Base-by-base conservation (phyloP, 768 basidiomycete genomes). In the Rhizopogon salebrosus region DNA sequence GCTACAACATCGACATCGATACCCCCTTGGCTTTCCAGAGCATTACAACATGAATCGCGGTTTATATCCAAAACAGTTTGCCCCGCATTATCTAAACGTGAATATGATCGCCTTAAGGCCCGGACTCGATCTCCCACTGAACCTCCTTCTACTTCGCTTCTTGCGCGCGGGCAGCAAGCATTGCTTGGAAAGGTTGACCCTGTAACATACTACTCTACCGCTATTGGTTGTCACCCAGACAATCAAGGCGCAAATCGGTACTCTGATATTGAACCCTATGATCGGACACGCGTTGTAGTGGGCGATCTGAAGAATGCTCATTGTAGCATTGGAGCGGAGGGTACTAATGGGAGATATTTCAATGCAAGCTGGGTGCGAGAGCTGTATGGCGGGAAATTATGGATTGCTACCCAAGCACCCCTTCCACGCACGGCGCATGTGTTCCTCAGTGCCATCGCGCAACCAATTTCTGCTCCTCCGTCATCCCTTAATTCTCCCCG, bases 361-460 rank as follows among this genome's bases (percentile, higher is more conserved):
- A 93, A 95, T 60, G 92, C 87, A 13, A 90, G 80, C 61, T 93
- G 91, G 87, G 84, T 93, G n/a, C 73, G 78, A 41, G 92, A 94
- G 63, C 69, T 75, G 24, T 78, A 72, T 46, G 88, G 92, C 6
- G 77, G 76, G 29, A 87, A 83, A 61, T 84, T 81, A 81, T 92
- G 90, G 87, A 87, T 94, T 53, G 89, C 90, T 3, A 79, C 89
- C 0, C 92, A 94, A 63, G 92, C 92, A 0, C 90, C 92, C 0
- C 69, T 92, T 31, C 80, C 77, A 4, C 64, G 72, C 43, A 89
- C 91, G 0, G 75, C 79, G 0, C 87, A 93, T 61, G 72, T 88
- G 4, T 92, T 92, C 67, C 80, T 95, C 63, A 87, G 81, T 57
- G 65, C 87, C 42, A 73, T 92, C 56, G 64, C 80, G 34, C 79